Evolutionary conservation across 371 early-diverging fungal genomes (phyloP).

Genomic region (Mortierella sp.): DNA sequence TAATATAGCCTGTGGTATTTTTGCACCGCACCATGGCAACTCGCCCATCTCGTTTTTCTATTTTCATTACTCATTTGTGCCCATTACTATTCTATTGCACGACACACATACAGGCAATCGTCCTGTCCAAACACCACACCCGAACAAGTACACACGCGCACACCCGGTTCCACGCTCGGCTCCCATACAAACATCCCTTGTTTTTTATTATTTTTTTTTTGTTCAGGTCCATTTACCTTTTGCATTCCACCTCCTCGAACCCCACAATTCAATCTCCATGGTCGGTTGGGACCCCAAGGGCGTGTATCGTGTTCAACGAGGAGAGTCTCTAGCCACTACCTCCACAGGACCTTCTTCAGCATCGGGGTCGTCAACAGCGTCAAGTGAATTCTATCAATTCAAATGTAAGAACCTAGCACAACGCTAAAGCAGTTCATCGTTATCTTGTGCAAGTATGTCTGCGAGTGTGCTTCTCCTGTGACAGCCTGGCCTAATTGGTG

Average conservation of each 20-base stretch:
- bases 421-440: no score
- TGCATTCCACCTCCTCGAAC: background rate
- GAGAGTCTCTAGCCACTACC: slow-evolving; percentile 15
- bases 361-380: background rate
- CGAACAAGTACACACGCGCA: no score
- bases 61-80: background rate
- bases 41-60: background rate
- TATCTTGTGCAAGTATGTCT: no score
- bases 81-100: no score
- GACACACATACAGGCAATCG: no score
- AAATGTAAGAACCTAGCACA: slow-evolving; percentile 33
- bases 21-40: background rate
- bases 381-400: slow-evolving; percentile 44
- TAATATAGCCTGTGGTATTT: background rate
- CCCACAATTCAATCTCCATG: slow-evolving; percentile 6
- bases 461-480: no score
- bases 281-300: slow-evolving; percentile 50
- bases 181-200: no score
- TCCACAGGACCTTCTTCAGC: slow-evolving; percentile 3
- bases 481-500: no score
- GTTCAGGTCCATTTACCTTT: background rate
- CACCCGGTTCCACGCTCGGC: no score
- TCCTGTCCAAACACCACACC: background rate
- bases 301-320: slow-evolving; percentile 34
- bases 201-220: background rate